Evolutionary conservation across 257 asterid genomes (phyloP).

Genomic region (Cordia subcordata): DNA sequence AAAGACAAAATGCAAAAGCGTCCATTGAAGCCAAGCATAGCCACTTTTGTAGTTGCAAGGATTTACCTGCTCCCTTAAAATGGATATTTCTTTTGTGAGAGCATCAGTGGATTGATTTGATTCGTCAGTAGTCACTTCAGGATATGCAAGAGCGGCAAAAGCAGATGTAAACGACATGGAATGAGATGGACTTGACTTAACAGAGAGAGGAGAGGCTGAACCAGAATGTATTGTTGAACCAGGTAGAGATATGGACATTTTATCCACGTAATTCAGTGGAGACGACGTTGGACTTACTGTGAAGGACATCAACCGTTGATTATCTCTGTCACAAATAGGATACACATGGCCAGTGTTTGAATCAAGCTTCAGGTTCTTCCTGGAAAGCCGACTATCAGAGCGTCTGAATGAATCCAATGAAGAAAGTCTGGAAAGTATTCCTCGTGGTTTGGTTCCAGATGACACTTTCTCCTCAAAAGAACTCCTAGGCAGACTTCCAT

Average conservation of each 20-base stretch:
- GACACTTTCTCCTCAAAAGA: conserved; percentile 23
- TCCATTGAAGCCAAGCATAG: conserved; percentile 1
- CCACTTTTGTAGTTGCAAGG: not conserved
- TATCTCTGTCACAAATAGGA: conserved; percentile 22
- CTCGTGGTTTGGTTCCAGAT: conserved; percentile 14
- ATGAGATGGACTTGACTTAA: conserved; percentile 27
- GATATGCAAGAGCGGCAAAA: conserved; percentile 25
- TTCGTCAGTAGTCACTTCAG: conserved; percentile 32
- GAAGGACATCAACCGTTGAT: conserved; percentile 22
- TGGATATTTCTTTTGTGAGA: conserved; percentile 41
- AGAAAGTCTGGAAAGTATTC: conserved; percentile 42
- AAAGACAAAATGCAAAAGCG: not conserved
- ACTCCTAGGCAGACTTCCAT: conserved; percentile 18
- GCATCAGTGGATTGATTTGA: conserved; percentile 34
- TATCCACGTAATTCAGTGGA: conserved; percentile 32
- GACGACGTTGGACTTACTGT: conserved; percentile 38
- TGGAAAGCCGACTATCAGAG: conserved; percentile 16
- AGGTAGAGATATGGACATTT: conserved; percentile 29
- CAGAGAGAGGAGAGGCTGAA: conserved; percentile 39
- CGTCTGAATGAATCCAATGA: conserved; percentile 51
- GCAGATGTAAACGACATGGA: conserved; percentile 24
- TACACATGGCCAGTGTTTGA: conserved; percentile 22
- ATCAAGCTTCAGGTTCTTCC: conserved; percentile 32
- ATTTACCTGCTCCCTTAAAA: conserved; percentile 59
- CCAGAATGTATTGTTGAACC: conserved; percentile 31